Evolutionary conservation across 345 rosid genomes (phyloP), one percentile per base, ranked within the genome.

Genomic region (Syzygium aqueum): DNA sequence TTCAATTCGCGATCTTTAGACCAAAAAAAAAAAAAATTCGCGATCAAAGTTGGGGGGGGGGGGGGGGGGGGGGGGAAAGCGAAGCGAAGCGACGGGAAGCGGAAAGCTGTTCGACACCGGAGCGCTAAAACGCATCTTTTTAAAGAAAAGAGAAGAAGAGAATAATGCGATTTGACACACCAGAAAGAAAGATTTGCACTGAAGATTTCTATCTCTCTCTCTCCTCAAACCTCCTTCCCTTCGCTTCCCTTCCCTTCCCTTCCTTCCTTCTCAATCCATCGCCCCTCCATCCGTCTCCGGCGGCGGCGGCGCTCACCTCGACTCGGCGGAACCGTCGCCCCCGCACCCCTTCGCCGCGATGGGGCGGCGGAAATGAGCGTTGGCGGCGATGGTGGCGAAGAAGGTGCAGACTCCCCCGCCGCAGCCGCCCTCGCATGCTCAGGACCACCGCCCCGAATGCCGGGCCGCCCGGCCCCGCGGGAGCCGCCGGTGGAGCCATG

Each of bases 401-500:
- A 56, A 85, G 88, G 65, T 83, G 43, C 30, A 63, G 78, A 54
- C 40, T 86, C 63, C 86, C n/a, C 56, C 53, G 10, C 77, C 82
- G 86, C 84, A 46, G 33, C 33, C 84, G 21, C 50, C 51, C 16
- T 15, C 43, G 49, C 63, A 30, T 17, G 14, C 87, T 19, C 78
- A 8, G 78, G 78, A 77, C 37, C 84, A 3, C 22, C 88, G 30
- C 19, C 73, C 56, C 7, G 87, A 67, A 43, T 80, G 77, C 88
- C 90, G 93, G 14, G 88, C 90, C 53, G 84, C 91, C 65, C 91
- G 89, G 50, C 65, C 57, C 51, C 92, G 92, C 1, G 80, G 80
- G 78, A 65, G 52, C 88, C 95, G 95, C 85, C 92, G 94, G 50
- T 93, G 94, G 91, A 93, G 94, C 51, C 95, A 89, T 67, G 89